These are phyloP conservation scores for Blastocystis hominis DNA, from an alignment of 352 stramenopile genomes.

Conservation along the genomic window DNA sequence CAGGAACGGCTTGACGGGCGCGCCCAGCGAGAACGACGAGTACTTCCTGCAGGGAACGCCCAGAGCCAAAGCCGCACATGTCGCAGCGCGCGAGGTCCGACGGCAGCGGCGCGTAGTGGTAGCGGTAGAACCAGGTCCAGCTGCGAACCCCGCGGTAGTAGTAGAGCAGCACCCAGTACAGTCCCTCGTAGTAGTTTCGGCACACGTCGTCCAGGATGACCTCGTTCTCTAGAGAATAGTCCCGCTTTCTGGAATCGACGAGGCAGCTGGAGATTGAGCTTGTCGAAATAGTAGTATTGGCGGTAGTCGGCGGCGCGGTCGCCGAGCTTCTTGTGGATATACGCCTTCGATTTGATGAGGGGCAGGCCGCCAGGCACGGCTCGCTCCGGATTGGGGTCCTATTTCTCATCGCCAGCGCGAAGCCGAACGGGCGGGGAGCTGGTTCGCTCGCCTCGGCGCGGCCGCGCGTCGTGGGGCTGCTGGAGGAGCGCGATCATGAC, in stretches of 20 bases:
- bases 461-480: neutral
- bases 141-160: slow-evolving; percentile 95
- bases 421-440: slow-evolving; percentile 7
- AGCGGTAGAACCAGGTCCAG: slow-evolving; percentile 99
- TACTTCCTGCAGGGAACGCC: slow-evolving; percentile 70
- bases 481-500: neutral
- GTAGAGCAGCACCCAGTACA: slow-evolving; percentile 97
- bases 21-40: slow-evolving; percentile 76
- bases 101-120: slow-evolving; percentile 91
- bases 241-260: neutral
- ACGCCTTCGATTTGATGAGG: slow-evolving; percentile 30
- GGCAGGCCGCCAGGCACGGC: slow-evolving; percentile 15
- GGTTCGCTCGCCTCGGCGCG: neutral
- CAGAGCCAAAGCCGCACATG: neutral
- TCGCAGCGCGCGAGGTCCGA: slow-evolving; percentile 75
- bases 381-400: slow-evolving; percentile 6
- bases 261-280: slow-evolving; percentile 68
- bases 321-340: slow-evolving; percentile 51
- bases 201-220: slow-evolving; percentile 75
- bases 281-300: slow-evolving; percentile 75
- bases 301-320: slow-evolving; percentile 20
- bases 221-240: slow-evolving; percentile 62
- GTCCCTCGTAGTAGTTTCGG: slow-evolving; percentile 88
- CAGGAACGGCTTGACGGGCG: slow-evolving; percentile 89
- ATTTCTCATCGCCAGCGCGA: neutral